Base-by-base conservation (phyloP, 805 yeast species). In the Yamadazyma sp. region DNA sequence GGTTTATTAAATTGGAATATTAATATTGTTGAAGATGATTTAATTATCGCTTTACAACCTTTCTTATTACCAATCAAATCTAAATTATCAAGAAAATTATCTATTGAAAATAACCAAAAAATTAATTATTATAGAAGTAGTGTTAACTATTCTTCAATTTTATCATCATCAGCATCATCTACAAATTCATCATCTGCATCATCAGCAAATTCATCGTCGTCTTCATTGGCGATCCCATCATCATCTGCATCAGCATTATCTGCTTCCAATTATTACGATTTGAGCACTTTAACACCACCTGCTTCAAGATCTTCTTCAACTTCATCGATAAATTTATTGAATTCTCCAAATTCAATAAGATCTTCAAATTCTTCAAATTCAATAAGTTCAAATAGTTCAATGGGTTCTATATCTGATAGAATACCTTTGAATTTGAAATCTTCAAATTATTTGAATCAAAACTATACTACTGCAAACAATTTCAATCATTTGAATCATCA, bases 1-100 rank as follows among this genome's bases (percentile, higher is more conserved):
- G 76, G 75, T 32, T 78, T 86, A 43, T 73, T 91, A 39, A 82
- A 86, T 49, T 91, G 98, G 98, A 80, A 86, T 50, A 69, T 93
- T 31, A 69, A 75, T 17, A 79, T 93, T 32, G 63, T 76, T 20
- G 80, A 79, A 45, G 72, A 74, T 22, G 98, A 91, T 48, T 73
- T 91, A 39, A 66, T 78, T 38, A 60, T 68, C 32, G 82, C 82
- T 17, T 70, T 89, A 36, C 77, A 82, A 31, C 88, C 88, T 19
- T 86, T 91, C 65, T 64, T 91, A 37, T 64, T 70, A 12, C 84
- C 87, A 28, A 86, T 89, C 58, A 86, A 83, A 62, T 61, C 60
- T 39, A 66, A 73, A 39, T 58, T 77, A 39, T 38, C 44, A 24
- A 49, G 49, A 40, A 52, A 49, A 36, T 37, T 47, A 32, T 52